Evolutionary conservation across 768 basidiomycete species (phyloP).

Genomic region (Lactarius hatsudake): DNA sequence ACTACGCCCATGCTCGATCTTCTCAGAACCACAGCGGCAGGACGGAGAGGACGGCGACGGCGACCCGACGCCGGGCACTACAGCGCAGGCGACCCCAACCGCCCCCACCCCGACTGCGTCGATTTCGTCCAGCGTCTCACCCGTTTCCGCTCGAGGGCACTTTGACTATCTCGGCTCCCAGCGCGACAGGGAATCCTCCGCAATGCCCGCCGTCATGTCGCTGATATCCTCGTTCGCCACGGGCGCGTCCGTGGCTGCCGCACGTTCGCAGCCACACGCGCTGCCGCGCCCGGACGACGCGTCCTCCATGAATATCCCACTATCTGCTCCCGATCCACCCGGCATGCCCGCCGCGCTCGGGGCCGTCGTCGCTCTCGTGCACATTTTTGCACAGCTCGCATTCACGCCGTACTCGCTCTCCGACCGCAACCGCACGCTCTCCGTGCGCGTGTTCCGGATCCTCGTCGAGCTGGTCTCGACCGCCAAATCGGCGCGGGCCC

Average conservation of each 20-base stretch:
- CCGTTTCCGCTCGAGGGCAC: constrained; percentile 55
- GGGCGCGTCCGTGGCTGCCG: constrained; percentile 40
- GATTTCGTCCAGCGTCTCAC: constrained; percentile 41
- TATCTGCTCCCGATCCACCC: constrained; percentile 18
- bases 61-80: constrained; percentile 23
- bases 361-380: constrained; percentile 61
- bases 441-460: constrained; percentile 50
- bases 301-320: constrained; percentile 34
- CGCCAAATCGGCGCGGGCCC: constrained; percentile 54
- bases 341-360: constrained; percentile 47
- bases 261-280: constrained; percentile 57
- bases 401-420: constrained; percentile 62
- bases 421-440: constrained; percentile 48
- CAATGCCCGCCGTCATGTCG: constrained; percentile 60
- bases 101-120: constrained; percentile 19
- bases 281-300: constrained; percentile 39
- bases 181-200: constrained; percentile 43
- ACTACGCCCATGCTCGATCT: constrained; percentile 24
- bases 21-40: constrained; percentile 18
- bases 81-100: constrained; percentile 10
- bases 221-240: constrained; percentile 56
- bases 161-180: constrained; percentile 46
- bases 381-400: constrained; percentile 64
- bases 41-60: constrained; percentile 18
- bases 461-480: constrained; percentile 48